Evolutionary conservation across 1,284 basidiomycete species (phyloP), one percentile per base, ranked within the genome.

Genomic region (Cutaneotrichosporon sp.): DNA sequence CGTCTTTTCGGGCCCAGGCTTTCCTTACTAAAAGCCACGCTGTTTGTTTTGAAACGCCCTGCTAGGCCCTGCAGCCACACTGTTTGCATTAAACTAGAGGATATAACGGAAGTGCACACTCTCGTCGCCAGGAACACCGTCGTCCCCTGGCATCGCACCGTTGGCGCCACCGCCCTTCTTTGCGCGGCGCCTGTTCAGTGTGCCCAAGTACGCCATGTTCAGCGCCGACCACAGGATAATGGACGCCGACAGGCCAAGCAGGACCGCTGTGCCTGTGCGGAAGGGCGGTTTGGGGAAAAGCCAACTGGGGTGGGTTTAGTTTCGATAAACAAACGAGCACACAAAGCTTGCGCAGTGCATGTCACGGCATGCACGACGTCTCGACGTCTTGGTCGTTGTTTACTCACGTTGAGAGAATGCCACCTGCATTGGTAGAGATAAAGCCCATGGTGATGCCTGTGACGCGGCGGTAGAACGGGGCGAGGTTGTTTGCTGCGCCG

Each of bases 371-470:
- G n/a, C n/a, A n/a, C 7, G n/a, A 12, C 12, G 8, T 23, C 40
- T 21, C 40, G 4, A 38, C 8, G 36, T 8, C 15, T 38, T 39
- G 3, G 4, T 20, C 14, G 20, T 10, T 30, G 10, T 10, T n/a
- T 15, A 46, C 50, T 52, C 44, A 42, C 8, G 78, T 80, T 3
- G 1, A 79, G 76, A 82, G 74, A 52, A 84, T 83, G 10, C 80
- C 83, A 9, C 82, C 83, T 0, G 74, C 69, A 63, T 82, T 83
- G 23, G 79, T 80, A 66, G 77, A 68, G 58, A 81, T 77, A 58
- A 81, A 46, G 0, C 76, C 79, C 26, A 82, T 71, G 8, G 81
- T 81, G 42, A 84, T 76, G 20, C 78, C 76, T 0, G 81, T 80
- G 3, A 81, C 81, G 39, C 81, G 77, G 40, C 80, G 75, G 49